phyloP scores from a whole-genome alignment of 2,329 filamentous ascomycete genomes.

The Coleophoma eucalyptorum region DNA sequence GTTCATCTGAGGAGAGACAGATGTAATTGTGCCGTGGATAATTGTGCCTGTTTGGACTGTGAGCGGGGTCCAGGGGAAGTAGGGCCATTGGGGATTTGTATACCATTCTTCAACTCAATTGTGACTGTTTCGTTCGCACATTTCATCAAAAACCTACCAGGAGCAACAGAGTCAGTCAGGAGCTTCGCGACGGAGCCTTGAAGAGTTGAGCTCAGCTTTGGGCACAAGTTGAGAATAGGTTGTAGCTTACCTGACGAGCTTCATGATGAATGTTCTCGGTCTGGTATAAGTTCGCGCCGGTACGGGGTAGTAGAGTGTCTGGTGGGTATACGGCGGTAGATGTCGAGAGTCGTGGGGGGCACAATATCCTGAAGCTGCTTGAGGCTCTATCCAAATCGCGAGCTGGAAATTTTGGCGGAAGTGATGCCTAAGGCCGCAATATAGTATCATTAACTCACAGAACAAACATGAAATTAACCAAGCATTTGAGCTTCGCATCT shows the following conservation, averaged over 20 bases:
- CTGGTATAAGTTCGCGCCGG: neutral
- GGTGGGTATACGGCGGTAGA: neutral
- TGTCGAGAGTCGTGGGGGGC: neutral
- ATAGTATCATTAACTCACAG: no score
- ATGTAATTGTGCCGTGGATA: conserved; percentile 93
- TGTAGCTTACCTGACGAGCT: conserved; percentile 83
- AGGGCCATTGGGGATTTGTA: conserved; percentile 10
- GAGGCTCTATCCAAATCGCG: neutral
- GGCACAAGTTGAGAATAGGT: conserved; percentile 14
- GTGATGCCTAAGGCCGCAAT: no score
- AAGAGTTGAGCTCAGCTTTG: conserved; percentile 41
- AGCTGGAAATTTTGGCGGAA: neutral
- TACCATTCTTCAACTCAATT: conserved; percentile 97
- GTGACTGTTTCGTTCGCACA: conserved; percentile 98
- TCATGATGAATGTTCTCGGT: conserved; percentile 61
- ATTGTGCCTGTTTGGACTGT: conserved; percentile 67
- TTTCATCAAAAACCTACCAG: conserved; percentile 92
- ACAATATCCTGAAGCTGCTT: neutral
- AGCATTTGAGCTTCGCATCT: no score
- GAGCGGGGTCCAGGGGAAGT: neutral
- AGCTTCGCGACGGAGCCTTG: conserved; percentile 33
- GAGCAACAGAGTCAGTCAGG: conserved; percentile 26
- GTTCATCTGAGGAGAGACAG: conserved; percentile 98
- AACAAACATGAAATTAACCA: no score
- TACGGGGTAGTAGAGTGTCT: conserved; percentile 4